Percentiles rank a stretch among this genome's conserved stretches.
phyloP scores from a whole-genome alignment of 148 eudicot species.

The Hydrangea macrophylla region DNA sequence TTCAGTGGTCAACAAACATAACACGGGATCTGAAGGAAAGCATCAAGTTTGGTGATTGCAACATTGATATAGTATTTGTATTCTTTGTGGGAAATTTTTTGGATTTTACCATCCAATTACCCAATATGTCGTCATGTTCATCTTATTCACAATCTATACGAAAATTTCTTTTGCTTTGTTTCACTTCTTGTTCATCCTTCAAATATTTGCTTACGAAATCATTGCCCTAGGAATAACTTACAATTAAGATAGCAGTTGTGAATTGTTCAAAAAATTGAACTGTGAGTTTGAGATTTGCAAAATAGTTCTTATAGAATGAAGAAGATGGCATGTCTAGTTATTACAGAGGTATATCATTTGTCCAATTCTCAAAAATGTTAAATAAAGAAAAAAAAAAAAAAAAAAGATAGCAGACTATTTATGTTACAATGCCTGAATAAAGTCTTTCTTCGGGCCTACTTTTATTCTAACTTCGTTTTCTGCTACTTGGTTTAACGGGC shows the following conservation, averaged over 20 bases:
- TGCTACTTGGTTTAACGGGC: too few species aligned
- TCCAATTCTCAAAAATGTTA: too few species aligned
- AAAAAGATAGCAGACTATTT: too few species aligned
- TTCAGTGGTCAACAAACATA: background rate
- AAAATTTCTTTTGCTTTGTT: constrained; percentile 1
- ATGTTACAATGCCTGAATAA: too few species aligned
- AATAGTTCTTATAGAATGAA: too few species aligned
- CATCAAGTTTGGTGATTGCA: constrained; percentile 5
- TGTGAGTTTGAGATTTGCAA: too few species aligned
- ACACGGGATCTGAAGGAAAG: constrained; percentile 9
- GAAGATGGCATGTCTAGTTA: too few species aligned
- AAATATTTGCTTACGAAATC: background rate
- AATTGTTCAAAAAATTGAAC: too few species aligned
- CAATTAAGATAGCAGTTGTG: background rate
- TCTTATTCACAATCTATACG: background rate
- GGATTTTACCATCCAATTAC: background rate
- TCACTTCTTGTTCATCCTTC: background rate
- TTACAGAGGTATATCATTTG: too few species aligned
- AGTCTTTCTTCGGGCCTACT: too few species aligned
- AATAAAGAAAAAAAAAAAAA: too few species aligned
- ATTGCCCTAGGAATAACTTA: background rate
- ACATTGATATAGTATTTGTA: constrained; percentile 2
- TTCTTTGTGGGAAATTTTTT: background rate
- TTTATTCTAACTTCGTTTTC: too few species aligned
- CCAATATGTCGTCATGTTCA: background rate